Evolutionary conservation across 2,329 filamentous ascomycete genomes (phyloP).

Genomic region (Blastomyces gilchristii): DNA sequence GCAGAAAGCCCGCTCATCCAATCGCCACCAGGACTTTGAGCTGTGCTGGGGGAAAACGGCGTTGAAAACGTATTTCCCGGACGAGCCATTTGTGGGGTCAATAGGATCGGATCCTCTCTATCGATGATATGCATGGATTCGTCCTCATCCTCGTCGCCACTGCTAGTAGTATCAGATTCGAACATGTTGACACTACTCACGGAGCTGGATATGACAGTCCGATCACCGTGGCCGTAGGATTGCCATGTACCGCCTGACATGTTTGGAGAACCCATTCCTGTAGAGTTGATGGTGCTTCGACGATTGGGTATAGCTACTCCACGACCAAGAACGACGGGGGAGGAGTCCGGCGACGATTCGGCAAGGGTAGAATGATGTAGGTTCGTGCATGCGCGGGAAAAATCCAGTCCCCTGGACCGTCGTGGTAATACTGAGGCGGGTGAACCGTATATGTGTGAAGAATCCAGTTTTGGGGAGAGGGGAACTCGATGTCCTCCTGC

Average conservation of each 20-base stretch:
- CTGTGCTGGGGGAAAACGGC: slow-evolving; percentile 38
- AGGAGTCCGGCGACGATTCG: slow-evolving; percentile 82
- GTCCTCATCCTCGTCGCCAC: slow-evolving; percentile 55
- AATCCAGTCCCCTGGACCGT: slow-evolving; percentile 82
- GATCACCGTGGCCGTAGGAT: slow-evolving; percentile 58
- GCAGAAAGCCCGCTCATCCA: slow-evolving; percentile 60
- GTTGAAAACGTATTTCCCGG: slow-evolving; percentile 35
- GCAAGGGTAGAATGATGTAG: slow-evolving; percentile 91
- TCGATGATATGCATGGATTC: slow-evolving; percentile 54
- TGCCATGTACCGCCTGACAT: slow-evolving; percentile 55
- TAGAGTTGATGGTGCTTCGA: slow-evolving; percentile 34
- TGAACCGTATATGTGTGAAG: slow-evolving; percentile 73
- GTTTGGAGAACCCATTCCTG: slow-evolving; percentile 54
- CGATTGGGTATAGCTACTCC: slow-evolving; percentile 50
- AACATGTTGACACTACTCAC: slow-evolving; percentile 70
- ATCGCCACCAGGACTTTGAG: slow-evolving; percentile 47
- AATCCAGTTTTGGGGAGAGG: slow-evolving; percentile 76
- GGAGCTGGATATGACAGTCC: slow-evolving; percentile 64
- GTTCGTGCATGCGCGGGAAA: slow-evolving; percentile 84
- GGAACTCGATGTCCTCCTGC: slow-evolving; percentile 51
- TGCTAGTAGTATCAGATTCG: slow-evolving; percentile 66
- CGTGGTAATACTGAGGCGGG: slow-evolving; percentile 81
- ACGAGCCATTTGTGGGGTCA: slow-evolving; percentile 67
- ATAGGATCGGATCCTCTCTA: slow-evolving; percentile 67
- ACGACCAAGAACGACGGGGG: slow-evolving; percentile 68